Percentiles rank a stretch among this genome's conserved stretches.
phyloP scores from a whole-genome alignment of 768 basidiomycete species.

The Lactarius pseudohatsudake region DNA sequence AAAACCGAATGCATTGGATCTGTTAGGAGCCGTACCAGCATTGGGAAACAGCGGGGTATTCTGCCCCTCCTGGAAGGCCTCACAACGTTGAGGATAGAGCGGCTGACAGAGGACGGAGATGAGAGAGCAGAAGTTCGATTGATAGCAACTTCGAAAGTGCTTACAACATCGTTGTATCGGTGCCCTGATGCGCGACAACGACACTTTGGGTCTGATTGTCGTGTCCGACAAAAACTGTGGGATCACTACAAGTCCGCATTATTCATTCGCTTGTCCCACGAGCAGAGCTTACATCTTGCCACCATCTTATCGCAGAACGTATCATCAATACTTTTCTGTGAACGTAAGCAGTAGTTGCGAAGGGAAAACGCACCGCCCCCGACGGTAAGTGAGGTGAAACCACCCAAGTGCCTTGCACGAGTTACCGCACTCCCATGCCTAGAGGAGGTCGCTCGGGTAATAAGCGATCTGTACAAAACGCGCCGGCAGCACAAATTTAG shows the following conservation, averaged over 20 bases:
- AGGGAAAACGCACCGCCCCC: conserved; percentile 38
- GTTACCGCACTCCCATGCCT: conserved; percentile 38
- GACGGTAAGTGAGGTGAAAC: conserved; percentile 34
- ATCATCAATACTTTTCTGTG: not conserved
- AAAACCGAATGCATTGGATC: too few relatives aligned
- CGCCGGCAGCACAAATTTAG: conserved; percentile 35
- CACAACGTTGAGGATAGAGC: conserved; percentile 41
- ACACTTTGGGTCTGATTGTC: conserved; percentile 37
- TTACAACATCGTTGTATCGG: conserved; percentile 37
- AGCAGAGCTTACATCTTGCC: conserved; percentile 32
- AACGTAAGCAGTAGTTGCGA: not conserved
- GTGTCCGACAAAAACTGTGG: conserved; percentile 40
- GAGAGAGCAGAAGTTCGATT: not conserved
- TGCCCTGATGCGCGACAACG: conserved; percentile 46
- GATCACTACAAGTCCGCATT: not conserved
- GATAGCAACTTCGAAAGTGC: conserved; percentile 11
- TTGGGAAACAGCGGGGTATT: conserved; percentile 38
- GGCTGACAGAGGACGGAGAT: conserved; percentile 25
- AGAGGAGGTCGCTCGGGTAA: conserved; percentile 38
- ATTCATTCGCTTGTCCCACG: not conserved
- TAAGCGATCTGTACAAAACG: conserved; percentile 41
- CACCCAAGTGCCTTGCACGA: conserved; percentile 36
- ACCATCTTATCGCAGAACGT: conserved; percentile 31
- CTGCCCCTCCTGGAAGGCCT: conserved; percentile 35
- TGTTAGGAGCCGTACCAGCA: conserved; percentile 24